Base-by-base conservation (phyloP, 352 stramenopile species). In the Globisporangium solare region DNA sequence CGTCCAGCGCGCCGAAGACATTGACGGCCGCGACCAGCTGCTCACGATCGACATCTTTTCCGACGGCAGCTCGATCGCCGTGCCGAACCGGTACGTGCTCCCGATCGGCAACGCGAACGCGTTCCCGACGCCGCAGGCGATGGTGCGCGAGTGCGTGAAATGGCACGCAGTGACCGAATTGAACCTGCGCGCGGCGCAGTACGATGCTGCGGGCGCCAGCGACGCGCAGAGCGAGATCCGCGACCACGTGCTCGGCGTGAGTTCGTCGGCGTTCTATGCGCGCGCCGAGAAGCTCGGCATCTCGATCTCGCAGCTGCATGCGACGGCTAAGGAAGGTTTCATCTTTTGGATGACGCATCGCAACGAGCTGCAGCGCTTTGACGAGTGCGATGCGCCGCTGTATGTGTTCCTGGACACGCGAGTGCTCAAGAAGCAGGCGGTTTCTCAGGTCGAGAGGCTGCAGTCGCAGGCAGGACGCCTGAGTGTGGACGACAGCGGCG, bases 321-420 rank as follows among this genome's bases (percentile, higher is more conserved):
- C 17, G 18, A 41, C 39, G 7, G 51, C 51, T 6, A 48, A 17
- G 4, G 42, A 64, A 54, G 72, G 72, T 14, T 59, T 70, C 35
- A 54, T 14, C 14, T 81, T 81, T 39, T 62, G 60, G 20, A 47
- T 20, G 4, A 57, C 64, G 4, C 24, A 57, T 15, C 51, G 56
- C 54, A 22, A 56, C 60, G 27, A 78, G 43, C 67, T 73, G 11
- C 61, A 53, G 32, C 13, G 24, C 18, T 52, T 45, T 24, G 54
- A 24, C 8, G 64, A 27, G 53, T 69, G 5, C 47, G 62, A 46
- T 12, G 78, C 73, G n/a, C 78, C 78, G 24, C 61, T 68, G 20
- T 86, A 83, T 58, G 43, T 85, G n/a, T 77, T 67, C 32, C 52
- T 89, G 51, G 72, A 89, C 41, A 86, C 78, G 12, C 66, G 78